phyloP scores from a whole-genome alignment of 768 basidiomycete species.

The Pseudohyphozyma bogoriensis region DNA sequence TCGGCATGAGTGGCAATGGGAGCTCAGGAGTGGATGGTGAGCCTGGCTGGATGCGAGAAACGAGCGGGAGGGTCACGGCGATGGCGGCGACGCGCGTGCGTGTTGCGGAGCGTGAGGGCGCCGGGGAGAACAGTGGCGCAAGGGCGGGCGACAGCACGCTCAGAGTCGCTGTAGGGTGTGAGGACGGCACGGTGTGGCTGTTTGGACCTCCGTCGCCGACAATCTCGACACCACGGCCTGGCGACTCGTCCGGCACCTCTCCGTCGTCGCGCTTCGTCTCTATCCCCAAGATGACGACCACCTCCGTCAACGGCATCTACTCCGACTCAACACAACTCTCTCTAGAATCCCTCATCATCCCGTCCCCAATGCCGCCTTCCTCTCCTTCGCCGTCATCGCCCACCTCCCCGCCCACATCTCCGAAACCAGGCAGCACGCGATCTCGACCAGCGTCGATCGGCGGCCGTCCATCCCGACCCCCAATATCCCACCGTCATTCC shows the following conservation, averaged over 20 bases:
- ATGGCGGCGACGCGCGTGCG: neutral
- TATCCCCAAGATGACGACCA: neutral
- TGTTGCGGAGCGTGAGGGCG: neutral
- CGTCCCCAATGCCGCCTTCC: neutral
- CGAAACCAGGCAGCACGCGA: neutral
- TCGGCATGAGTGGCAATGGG: neutral
- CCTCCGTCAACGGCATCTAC: neutral
- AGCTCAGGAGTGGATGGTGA: neutral
- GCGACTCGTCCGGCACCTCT: neutral
- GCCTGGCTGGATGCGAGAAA: slow-evolving; percentile 8
- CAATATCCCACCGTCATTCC: neutral
- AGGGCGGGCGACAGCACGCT: neutral
- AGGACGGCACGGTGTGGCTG: slow-evolving; percentile 24
- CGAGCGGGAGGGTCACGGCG: slow-evolving; percentile 10
- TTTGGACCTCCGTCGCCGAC: slow-evolving; percentile 10
- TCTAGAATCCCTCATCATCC: neutral
- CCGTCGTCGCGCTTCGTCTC: neutral
- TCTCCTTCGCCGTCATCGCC: neutral
- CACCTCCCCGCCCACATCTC: slow-evolving; percentile 3
- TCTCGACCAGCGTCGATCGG: neutral
- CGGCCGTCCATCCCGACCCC: neutral
- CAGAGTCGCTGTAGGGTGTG: slow-evolving; percentile 17
- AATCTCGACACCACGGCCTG: neutral
- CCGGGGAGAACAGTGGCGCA: neutral
- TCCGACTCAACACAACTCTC: neutral